Evolutionary conservation across 192 early-diverging fungal genomes (phyloP), one percentile per base, ranked within the genome.

Genomic region (Lunasporangiospora selenospora): DNA sequence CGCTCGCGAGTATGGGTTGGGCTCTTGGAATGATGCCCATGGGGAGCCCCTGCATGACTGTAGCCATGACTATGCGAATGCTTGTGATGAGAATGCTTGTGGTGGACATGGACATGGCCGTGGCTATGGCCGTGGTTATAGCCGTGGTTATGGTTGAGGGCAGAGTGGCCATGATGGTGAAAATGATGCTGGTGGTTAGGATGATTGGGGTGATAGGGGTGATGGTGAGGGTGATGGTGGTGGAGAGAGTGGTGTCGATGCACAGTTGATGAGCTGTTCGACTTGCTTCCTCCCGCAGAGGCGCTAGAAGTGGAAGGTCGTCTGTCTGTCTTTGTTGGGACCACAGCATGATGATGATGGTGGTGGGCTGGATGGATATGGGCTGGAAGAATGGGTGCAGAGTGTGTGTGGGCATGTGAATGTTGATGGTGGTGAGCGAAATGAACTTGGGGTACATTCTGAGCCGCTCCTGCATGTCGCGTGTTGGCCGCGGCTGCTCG

Each of bases 101-200:
- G 12, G 11, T 41, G 34, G 26, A 38, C 50, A 13, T 41, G 34
- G 26, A 38, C 50, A 42, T 33, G 51, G 23, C 36, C 34, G 15
- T 38, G 51, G 5, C 4, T 23, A 31, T 53, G 51, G 33, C 18
- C 23, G 19, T 23, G n/a, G n/a, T n/a, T n/a, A 42, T 33, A 36
- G 23, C 36, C 34, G 15, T 38, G 51, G 5, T 1, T 23, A 31
- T 53, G 51, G 33, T 12, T 15, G 19, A n/a, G n/a, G n/a, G n/a
- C 30, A 23, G 66, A 36, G 6, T 62, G 67, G 5, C 33, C 26
- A 31, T 73, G 69, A 19, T 73, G 69, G 32, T 73, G 69, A 45
- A 73, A 73, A 27, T 73, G 69, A 23, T 73, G 69, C 29, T 73
- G 69, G 13, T 73, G 69, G 32, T 73, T 73, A 13, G 69, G 69